A percentile compares a stretch with the other conserved stretches of the same genome.
These are phyloP conservation scores for Trichoderma semiorbis DNA, from an alignment of 2,329 filamentous ascomycete species.

Conservation along the genomic window DNA sequence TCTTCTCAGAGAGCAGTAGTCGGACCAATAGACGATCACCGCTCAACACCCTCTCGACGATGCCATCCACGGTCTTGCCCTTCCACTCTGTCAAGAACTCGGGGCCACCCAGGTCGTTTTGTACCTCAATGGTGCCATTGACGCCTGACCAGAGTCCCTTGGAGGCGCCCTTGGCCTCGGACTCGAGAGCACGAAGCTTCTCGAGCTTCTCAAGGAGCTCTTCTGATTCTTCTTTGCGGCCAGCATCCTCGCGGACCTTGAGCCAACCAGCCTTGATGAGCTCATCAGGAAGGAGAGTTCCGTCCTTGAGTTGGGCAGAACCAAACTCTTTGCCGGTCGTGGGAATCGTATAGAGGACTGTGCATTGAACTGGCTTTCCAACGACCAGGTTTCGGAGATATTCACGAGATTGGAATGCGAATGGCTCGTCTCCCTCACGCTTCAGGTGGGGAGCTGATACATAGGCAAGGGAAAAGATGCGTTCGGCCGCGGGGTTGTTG, in stretches of 20 bases:
- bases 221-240: constrained; percentile 82
- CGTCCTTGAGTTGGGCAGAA: constrained; percentile 70
- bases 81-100: constrained; percentile 82
- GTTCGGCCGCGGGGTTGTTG: constrained; percentile 77
- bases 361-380: constrained; percentile 83
- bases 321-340: constrained; percentile 86
- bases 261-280: constrained; percentile 86
- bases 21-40: constrained; percentile 87
- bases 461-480: constrained; percentile 85
- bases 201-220: constrained; percentile 70
- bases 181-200: constrained; percentile 72
- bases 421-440: constrained; percentile 88
- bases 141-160: constrained; percentile 77
- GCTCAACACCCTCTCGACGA: constrained; percentile 87
- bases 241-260: constrained; percentile 91
- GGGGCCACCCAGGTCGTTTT: constrained; percentile 75
- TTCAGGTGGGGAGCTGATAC: constrained; percentile 82
- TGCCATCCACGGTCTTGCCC: constrained; percentile 75
- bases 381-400: constrained; percentile 80
- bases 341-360: constrained; percentile 82
- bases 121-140: constrained; percentile 67
- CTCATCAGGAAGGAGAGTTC: constrained; percentile 74
- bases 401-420: constrained; percentile 92
- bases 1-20: constrained; percentile 72
- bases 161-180: constrained; percentile 70